Evolutionary conservation across 164 flowering plant species (phyloP).

Genomic region (Vitis rotundifolia): DNA sequence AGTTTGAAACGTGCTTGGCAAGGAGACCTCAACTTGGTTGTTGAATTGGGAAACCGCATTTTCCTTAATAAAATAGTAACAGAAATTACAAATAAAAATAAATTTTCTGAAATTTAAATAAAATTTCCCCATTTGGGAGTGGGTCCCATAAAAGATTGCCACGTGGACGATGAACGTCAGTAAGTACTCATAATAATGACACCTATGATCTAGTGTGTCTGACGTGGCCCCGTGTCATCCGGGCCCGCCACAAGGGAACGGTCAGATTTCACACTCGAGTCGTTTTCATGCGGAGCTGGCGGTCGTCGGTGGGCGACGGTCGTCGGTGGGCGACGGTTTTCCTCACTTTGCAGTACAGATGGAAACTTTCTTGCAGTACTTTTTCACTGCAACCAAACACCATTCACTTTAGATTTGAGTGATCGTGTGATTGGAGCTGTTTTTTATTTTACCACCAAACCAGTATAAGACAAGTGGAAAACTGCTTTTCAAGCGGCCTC

Average conservation of each 20-base stretch:
- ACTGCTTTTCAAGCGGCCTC: no score
- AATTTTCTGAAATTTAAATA: no score
- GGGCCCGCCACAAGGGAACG: neutral
- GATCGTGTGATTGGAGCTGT: no score
- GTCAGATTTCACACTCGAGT: neutral
- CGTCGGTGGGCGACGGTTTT: conserved; percentile 5
- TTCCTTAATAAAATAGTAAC: no score
- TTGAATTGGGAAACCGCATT: conserved; percentile 8
- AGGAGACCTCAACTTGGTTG: conserved; percentile 10
- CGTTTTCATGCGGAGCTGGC: conserved; percentile 17
- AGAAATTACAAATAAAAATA: no score
- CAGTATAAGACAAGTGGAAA: no score
- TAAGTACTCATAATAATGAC: neutral
- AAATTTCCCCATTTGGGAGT: no score
- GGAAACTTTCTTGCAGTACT: neutral
- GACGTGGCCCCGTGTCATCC: conserved; percentile 20
- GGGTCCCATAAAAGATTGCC: no score
- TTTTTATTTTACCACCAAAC: no score
- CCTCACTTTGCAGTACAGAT: no score
- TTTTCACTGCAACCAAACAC: neutral
- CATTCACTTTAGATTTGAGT: no score
- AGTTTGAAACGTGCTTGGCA: conserved; percentile 26
- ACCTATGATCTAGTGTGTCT: conserved; percentile 2
- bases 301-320: conserved; percentile 7
- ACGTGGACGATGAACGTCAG: no score